A percentile compares a stretch with the other conserved stretches of the same genome.
These are phyloP conservation scores for Torulaspora pretoriensis DNA, from an alignment of 1,139 yeast species.

Conservation along the genomic window DNA sequence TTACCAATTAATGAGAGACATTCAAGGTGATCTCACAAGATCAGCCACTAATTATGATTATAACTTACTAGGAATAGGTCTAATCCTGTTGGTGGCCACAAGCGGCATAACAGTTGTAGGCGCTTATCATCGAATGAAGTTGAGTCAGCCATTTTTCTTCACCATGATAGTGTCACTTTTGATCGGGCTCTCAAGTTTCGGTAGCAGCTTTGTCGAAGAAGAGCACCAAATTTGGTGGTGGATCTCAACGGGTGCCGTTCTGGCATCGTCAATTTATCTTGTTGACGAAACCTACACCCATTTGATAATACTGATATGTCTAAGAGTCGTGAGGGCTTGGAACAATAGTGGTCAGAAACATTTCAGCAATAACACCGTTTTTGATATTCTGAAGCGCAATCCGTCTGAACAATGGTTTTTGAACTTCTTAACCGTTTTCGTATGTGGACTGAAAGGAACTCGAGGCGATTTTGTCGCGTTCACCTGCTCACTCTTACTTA, in stretches of 20 bases:
- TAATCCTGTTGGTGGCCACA: conserved; percentile 38
- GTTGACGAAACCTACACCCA: conserved; percentile 15
- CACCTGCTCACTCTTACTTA: conserved; percentile 41
- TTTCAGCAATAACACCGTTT: conserved; percentile 47
- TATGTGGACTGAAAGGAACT: conserved; percentile 26
- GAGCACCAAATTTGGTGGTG: conserved; percentile 98
- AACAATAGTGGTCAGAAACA: conserved; percentile 87
- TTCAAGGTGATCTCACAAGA: conserved; percentile 56
- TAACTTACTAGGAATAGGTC: conserved; percentile 47
- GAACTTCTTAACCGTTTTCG: conserved; percentile 42
- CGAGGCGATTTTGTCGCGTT: conserved; percentile 38
- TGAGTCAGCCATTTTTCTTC: conserved; percentile 5
- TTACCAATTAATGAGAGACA: conserved; percentile 42
- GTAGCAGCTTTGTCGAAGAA: conserved; percentile 92
- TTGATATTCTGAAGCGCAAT: conserved; percentile 33
- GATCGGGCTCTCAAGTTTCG: conserved; percentile 53
- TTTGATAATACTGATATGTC: conserved; percentile 40
- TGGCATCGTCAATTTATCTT: conserved; percentile 10
- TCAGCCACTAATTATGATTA: conserved; percentile 75
- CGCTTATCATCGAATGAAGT: conserved; percentile 6
- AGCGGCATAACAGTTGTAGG: conserved; percentile 25
- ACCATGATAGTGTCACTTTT: conserved; percentile 30
- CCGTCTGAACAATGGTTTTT: conserved; percentile 48
- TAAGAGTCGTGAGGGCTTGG: conserved; percentile 77
- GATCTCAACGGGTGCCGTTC: conserved; percentile 36